A percentile compares a stretch with the other conserved stretches of the same genome.
Evolutionary conservation across 2,329 filamentous ascomycete genomes (phyloP).

Genomic region (Neophaeococcomyces mojaviensis): DNA sequence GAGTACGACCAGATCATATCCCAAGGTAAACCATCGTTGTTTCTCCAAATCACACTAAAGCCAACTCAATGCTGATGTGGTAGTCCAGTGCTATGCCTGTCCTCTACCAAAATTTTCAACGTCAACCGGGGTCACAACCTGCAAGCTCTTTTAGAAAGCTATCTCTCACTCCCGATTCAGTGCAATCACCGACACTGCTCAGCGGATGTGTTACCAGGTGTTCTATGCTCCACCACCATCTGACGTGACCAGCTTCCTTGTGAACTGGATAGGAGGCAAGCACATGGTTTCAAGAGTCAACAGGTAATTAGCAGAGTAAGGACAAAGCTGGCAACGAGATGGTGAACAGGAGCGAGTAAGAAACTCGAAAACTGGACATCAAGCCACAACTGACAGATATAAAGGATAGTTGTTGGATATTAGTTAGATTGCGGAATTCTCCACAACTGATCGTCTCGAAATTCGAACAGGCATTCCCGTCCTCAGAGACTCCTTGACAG

Average conservation of each 20-base stretch:
- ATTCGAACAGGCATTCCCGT: conserved; percentile 5
- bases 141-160: conserved; percentile 75
- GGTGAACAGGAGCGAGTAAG: too few relatives aligned
- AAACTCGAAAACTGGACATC: too few relatives aligned
- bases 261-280: conserved; percentile 88
- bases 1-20: conserved; percentile 17
- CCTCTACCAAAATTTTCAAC: conserved; percentile 34
- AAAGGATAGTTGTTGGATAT: too few relatives aligned
- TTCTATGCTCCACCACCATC: conserved; percentile 81
- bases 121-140: conserved; percentile 57
- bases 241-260: conserved; percentile 66
- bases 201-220: conserved; percentile 75
- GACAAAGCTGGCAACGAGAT: too few relatives aligned
- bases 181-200: conserved; percentile 92
- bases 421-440: too few relatives aligned
- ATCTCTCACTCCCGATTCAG: conserved; percentile 69
- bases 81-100: neutral
- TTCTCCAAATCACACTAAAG: neutral
- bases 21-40: conserved; percentile 5
- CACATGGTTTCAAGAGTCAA: too few relatives aligned
- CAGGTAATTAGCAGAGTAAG: too few relatives aligned
- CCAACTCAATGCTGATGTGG: neutral
- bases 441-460: too few relatives aligned
- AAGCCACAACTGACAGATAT: too few relatives aligned
- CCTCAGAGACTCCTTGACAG: conserved; percentile 8